A percentile compares a stretch with the other conserved stretches of the same genome.
Evolutionary conservation across 148 eudicot genomes (phyloP).

Genomic region (Silene uniflora): DNA sequence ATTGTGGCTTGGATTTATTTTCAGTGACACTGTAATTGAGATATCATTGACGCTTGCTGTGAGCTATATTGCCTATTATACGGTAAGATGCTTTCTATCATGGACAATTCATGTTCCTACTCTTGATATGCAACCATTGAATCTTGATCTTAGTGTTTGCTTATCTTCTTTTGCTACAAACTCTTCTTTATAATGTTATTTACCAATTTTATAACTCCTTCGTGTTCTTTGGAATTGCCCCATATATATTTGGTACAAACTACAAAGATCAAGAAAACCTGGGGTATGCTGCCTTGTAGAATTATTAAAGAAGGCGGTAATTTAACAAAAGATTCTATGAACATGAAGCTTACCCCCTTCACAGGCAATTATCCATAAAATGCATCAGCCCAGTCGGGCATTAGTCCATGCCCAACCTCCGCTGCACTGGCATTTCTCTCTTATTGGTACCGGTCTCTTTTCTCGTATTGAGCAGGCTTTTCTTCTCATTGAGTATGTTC

Average conservation of each 20-base stretch:
- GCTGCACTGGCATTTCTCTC: too few relatives aligned
- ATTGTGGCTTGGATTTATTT: constrained; percentile 90
- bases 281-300: background rate
- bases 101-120: background rate
- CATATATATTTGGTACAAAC: background rate
- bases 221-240: background rate
- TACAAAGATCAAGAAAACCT: background rate
- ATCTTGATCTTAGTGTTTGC: background rate
- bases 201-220: background rate
- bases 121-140: background rate
- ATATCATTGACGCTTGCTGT: constrained; percentile 86
- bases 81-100: constrained; percentile 52
- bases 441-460: too few relatives aligned
- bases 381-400: background rate
- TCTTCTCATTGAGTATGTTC: too few relatives aligned
- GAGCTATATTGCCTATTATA: constrained; percentile 90
- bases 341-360: background rate
- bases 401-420: too few relatives aligned
- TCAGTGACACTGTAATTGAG: constrained; percentile 93
- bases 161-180: background rate
- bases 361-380: background rate
- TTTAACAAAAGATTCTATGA: background rate
- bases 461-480: too few relatives aligned
- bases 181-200: background rate
- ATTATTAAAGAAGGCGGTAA: background rate